These are phyloP conservation scores for Aspergillus carlsbadensis DNA, from an alignment of 495 filamentous ascomycete genomes.

Conservation along the genomic window DNA sequence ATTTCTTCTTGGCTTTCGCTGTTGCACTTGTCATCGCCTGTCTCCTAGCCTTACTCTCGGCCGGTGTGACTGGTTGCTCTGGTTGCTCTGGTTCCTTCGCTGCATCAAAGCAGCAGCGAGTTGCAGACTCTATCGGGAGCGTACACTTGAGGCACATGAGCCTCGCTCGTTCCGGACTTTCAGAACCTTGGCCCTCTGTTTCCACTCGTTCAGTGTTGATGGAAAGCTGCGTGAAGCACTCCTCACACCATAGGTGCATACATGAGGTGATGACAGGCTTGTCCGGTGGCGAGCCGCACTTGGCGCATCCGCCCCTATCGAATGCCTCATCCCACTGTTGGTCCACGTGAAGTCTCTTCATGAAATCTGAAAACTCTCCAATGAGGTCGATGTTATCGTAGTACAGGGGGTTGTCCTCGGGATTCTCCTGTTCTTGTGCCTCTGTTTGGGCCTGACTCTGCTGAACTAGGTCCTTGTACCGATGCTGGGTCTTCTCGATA, in stretches of 20 bases:
- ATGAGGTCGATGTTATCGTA: neutral
- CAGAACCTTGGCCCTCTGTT: neutral
- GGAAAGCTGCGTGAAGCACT: conserved; percentile 37
- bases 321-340: conserved; percentile 29
- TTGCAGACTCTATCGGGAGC: conserved; percentile 12
- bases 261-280: conserved; percentile 43
- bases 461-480: neutral
- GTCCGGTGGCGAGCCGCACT: conserved; percentile 29
- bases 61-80: neutral
- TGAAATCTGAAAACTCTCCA: conserved; percentile 27
- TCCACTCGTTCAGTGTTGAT: conserved; percentile 23
- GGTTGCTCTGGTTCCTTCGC: neutral
- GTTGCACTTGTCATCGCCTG: neutral
- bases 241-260: conserved; percentile 48
- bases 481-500: conserved; percentile 6
- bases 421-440: neutral
- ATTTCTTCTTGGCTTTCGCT: neutral
- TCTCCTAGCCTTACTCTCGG: neutral
- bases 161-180: conserved; percentile 11
- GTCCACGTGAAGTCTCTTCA: conserved; percentile 24
- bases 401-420: conserved; percentile 2
- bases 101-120: neutral
- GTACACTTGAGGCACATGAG: conserved; percentile 24
- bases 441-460: neutral
- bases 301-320: conserved; percentile 32